Evolutionary conservation across 179 eudicot species (phyloP), one percentile per base, ranked within the genome.

Genomic region (Silene coronaria): DNA sequence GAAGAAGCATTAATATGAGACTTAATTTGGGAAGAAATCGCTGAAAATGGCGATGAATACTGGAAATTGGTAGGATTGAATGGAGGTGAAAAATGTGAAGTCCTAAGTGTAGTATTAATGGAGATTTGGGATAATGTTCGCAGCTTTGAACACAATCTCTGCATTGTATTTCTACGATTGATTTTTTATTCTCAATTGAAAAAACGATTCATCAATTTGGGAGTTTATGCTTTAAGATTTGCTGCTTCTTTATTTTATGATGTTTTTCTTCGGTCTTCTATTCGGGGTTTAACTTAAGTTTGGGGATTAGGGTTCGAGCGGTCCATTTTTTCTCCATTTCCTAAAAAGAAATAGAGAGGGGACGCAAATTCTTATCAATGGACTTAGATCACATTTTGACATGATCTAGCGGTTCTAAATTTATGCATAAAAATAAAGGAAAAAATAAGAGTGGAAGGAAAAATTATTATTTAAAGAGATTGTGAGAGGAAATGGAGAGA

Each of bases 61-160:
- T 68, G 74, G 1, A 69, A 62, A 76, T 66, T 76, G 24, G 67
- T 74, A 51, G 67, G 74, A 59, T 34, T 75, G 1, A 78, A 5
- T 22, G 72, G 62, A 75, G 65, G 67, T 9, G 78, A 34, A 65
- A 77, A 69, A 22, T 59, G 73, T n/a, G 84, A 77, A 63, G 75
- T 12, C 61, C 11, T 69, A 1, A 48, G 0, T 12, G 67, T 6
- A 34, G 77, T 53, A n/a, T 75, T 3, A 23, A 65, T 46, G 48
- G 45, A 63, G 70, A 77, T 84, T 77, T 58, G 77, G 72, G 80
- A 72, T 60, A 68, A 79, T 70, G 89, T 73, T 70, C 96, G 92
- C 81, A 91, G 82, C 80, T 87, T 87, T 27, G 83, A 69, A 86
- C 91, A 86, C 84, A 89, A 86, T 83, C 96, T 84, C 87, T 86